Base-by-base conservation (phyloP, 2,329 filamentous ascomycete genomes). In the Aspergillus pseudoviridinutans region DNA sequence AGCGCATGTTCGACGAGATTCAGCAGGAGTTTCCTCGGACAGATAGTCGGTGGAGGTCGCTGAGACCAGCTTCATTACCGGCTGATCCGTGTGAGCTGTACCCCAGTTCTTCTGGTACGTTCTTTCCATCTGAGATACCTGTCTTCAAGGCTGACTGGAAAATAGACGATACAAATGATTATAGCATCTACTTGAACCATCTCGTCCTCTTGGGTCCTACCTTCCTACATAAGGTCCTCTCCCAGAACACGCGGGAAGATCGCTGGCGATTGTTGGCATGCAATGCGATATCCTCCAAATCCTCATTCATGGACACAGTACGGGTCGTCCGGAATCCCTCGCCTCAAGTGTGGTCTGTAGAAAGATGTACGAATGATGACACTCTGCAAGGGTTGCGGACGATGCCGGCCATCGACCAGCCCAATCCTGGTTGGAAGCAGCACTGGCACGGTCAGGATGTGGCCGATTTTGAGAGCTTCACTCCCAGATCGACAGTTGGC, bases 181-280 rank as follows among this genome's bases (percentile, higher is more conserved):
- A 59, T 46, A 57, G 51, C 24, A 53, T 56, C 29, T 63, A 63
- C 57, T 54, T 53, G 49, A 63, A 63, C 53, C 61, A 63, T 17
- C 55, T 63, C 9, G 59, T 63, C 42, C 57, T 59, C 5, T 57
- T 63, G 4, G 61, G 61, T 3, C 61, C 61, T 8, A 35, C 28
- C 8, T 63, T 63, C 49, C 57, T 63, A 12, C 47, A 35, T 42
- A 56, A 58, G 25, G 61, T 57, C 12, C 57, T 59, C 8, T 29
- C 8, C 20, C 59, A 59, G 50, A 57, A 47, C 12, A 32, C 32
- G 35, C 44, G 54, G n/a, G 20, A 57, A 27, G 53, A 44, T 7
- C 58, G 58, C 29, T 56, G 58, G 42, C 50, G 53, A 17, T 54
- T 62, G 27, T 32, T 62, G 4, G 58, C 58, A 14, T 49, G 50